Conservation (phyloP, 441 rosid species). For the Daphne laureola region DNA sequence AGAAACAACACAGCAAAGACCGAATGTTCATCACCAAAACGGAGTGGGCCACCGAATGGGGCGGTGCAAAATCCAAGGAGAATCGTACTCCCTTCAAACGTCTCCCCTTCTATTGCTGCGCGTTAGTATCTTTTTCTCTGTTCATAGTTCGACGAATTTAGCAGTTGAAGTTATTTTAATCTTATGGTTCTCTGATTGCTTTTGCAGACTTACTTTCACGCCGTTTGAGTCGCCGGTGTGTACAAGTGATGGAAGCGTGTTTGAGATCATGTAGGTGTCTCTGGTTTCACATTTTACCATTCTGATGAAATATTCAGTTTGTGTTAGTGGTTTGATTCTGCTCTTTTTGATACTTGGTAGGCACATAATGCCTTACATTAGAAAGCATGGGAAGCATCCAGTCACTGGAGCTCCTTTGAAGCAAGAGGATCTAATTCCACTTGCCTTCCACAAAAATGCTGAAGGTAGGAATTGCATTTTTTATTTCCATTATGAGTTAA, state of each 20-base stretch:
- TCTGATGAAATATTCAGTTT: background rate
- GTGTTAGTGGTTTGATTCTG: slow-evolving; percentile 7
- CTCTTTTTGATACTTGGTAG: slow-evolving; percentile 29
- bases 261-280: slow-evolving; percentile 63
- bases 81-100: slow-evolving; percentile 74
- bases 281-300: background rate
- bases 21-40: slow-evolving; percentile 88
- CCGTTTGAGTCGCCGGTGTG: slow-evolving; percentile 82
- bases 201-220: slow-evolving; percentile 78
- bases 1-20: slow-evolving; percentile 94
- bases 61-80: slow-evolving; percentile 91
- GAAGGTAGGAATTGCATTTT: slow-evolving; percentile 54
- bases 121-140: slow-evolving; percentile 32
- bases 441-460: slow-evolving; percentile 72
- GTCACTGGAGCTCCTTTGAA: slow-evolving; percentile 71
- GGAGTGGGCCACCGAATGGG: slow-evolving; percentile 99
- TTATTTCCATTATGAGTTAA: background rate
- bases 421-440: slow-evolving; percentile 67
- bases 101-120: slow-evolving; percentile 97
- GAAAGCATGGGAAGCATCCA: slow-evolving; percentile 82
- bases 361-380: slow-evolving; percentile 66
- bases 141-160: too few relatives aligned
- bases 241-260: slow-evolving; percentile 79
- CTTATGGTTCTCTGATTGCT: background rate
- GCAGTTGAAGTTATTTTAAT: background rate